Conservation (phyloP, 2,329 filamentous ascomycete genomes). For the Diplodia intermedia region DNA sequence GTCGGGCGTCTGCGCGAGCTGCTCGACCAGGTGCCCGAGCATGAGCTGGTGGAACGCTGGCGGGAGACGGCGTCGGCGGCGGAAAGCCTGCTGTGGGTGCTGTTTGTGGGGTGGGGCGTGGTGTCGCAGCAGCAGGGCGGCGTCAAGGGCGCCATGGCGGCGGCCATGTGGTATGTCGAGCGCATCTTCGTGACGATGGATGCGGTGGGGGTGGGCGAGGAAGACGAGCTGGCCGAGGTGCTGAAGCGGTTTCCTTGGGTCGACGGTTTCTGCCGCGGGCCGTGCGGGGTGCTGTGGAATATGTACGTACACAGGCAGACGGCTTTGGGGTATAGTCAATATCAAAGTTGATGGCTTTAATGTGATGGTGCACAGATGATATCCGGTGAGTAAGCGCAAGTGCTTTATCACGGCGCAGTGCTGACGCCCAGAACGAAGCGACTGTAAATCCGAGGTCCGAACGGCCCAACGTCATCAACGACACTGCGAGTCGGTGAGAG, state of each 20-base stretch:
- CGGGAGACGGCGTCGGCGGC: not conserved
- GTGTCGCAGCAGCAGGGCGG: not conserved
- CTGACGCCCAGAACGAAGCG: not conserved
- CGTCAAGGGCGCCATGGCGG: not conserved
- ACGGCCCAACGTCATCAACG: too few relatives aligned
- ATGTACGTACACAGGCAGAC: not conserved
- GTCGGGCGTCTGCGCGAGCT: not conserved
- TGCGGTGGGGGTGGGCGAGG: not conserved
- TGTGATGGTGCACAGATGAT: not conserved
- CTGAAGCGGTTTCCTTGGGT: constrained; percentile 1
- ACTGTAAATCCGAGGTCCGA: too few relatives aligned
- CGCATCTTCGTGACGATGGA: not conserved
- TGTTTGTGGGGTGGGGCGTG: constrained; percentile 5
- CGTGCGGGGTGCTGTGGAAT: constrained; percentile 2
- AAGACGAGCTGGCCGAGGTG: not conserved
- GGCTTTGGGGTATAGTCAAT: not conserved
- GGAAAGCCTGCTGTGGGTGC: constrained; percentile 1
- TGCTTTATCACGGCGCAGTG: not conserved
- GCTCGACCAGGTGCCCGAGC: not conserved
- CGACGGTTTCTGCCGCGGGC: not conserved
- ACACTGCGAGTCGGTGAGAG: too few relatives aligned
- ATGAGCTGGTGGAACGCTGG: not conserved
- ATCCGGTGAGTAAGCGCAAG: not conserved
- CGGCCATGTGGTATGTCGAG: not conserved
- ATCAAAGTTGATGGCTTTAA: not conserved